Evolutionary conservation across 2,329 filamentous ascomycete genomes (phyloP), one percentile per base, ranked within the genome.

Genomic region (Chaetomium sp.): DNA sequence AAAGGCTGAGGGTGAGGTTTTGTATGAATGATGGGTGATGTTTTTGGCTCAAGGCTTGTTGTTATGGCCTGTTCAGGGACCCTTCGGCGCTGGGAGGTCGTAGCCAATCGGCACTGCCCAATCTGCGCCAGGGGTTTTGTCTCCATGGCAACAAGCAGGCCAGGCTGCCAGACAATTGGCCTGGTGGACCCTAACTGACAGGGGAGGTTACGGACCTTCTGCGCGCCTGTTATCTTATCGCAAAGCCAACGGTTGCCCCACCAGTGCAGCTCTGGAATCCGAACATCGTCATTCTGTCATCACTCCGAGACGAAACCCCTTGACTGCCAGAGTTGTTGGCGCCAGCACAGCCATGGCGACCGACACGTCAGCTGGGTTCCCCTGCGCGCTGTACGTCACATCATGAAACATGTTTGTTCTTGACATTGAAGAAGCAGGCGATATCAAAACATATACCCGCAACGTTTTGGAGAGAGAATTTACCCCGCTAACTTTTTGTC

Each of bases 371-470:
- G 70, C 79, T 56, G 79, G 81, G 19, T 90, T 89, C 71, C 87
- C 87, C 59, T 90, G 86, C 76, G 82, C 84, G 35, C 75, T 90
- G 88, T 89, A 80, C 73, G 85, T 78, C 19, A 31, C 31, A 49
- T 51, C 60, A 68, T 66, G 47, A 64, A 8, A 62, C 60, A 47
- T 31, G 8, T 35, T 23, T n/a, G 3, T 8, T 29, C 13, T 23
- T 23, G 3, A n/a, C 13, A 10, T 7, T n/a, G 23, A 35, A 35
- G 2, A 25, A 31, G 16, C 13, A n/a, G 16, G 19, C 7, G 13
- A 31, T 12, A 53, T 42, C 16, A n/a, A 42, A 42, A n/a, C 16
- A 31, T 16, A 53, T n/a, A 35, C 23, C 33, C 19, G 6, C 13
- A 13, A n/a, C 25, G 16, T 27, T 27, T 47, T 47, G n/a, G n/a